Percentiles rank a stretch among this genome's conserved stretches.
Evolutionary conservation across 805 yeast genomes (phyloP).

Genomic region (Clavispora fructus): DNA sequence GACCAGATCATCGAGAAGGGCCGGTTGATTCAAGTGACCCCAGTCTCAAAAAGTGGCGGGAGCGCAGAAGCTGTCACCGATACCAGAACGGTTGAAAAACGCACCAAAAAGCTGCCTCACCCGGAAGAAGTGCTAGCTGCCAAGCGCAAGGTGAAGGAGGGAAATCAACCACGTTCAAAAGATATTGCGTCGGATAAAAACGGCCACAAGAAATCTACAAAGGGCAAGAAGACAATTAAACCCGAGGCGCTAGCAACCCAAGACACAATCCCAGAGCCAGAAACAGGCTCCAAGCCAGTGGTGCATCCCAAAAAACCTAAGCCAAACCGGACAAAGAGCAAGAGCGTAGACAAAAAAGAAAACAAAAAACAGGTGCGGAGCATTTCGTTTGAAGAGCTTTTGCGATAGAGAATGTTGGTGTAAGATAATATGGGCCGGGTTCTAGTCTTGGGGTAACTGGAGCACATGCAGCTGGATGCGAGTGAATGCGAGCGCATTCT

Average conservation of each 20-base stretch:
- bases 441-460: neutral
- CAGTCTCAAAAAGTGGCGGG: neutral
- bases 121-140: neutral
- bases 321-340: neutral
- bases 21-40: neutral
- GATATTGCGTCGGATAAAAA: too few relatives aligned
- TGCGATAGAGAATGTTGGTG: neutral
- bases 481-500: neutral
- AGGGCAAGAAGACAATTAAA: neutral
- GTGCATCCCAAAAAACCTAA: neutral
- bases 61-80: neutral
- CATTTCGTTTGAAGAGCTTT: conserved; percentile 7
- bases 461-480: neutral
- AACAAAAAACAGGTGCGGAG: conserved; percentile 4
- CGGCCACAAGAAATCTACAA: neutral
- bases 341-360: neutral
- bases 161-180: too few relatives aligned
- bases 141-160: neutral
- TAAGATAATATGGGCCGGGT: too few relatives aligned
- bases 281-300: neutral
- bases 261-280: neutral
- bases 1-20: conserved; percentile 23
- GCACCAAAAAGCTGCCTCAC: neutral
- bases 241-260: neutral
- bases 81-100: neutral